A percentile compares a stretch with the other conserved stretches of the same genome.
Conservation (phyloP, 1,139 yeast species). For the Kodamaea fungicola region DNA sequence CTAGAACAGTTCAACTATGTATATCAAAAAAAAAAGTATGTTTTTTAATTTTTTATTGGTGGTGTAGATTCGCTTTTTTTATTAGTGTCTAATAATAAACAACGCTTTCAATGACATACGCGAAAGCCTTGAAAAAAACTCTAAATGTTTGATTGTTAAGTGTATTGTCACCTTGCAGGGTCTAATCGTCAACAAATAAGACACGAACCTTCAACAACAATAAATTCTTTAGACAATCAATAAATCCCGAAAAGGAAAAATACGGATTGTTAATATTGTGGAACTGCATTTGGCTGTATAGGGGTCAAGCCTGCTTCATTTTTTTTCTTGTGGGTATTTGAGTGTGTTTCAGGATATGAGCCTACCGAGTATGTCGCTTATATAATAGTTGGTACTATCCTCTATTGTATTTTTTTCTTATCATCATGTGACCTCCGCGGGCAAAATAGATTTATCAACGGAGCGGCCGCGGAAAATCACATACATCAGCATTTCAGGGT, state of each 20-base stretch:
- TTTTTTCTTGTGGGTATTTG: too few species aligned
- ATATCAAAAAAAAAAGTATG: too few species aligned
- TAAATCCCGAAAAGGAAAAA: constrained; percentile 4
- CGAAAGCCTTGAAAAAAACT: background rate
- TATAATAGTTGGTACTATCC: too few species aligned
- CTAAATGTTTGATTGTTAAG: background rate
- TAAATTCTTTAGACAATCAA: constrained; percentile 1
- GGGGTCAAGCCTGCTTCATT: too few species aligned
- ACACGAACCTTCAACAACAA: background rate
- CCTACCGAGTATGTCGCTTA: too few species aligned
- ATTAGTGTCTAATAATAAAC: too few species aligned
- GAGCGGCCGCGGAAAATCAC: background rate
- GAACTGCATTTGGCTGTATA: too few species aligned
- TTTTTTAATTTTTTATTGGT: too few species aligned
- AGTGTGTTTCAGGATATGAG: too few species aligned
- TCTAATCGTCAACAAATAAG: constrained; percentile 1
- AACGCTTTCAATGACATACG: too few species aligned
- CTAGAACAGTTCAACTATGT: too few species aligned
- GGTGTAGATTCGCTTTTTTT: too few species aligned
- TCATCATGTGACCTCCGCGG: background rate
- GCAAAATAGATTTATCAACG: background rate
- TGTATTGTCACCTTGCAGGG: background rate
- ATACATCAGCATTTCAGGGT: background rate
- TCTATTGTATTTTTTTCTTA: background rate
- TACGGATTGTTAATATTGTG: background rate